These are phyloP conservation scores for Hydrangea macrophylla DNA, from an alignment of 148 eudicot genomes.

Conservation along the genomic window DNA sequence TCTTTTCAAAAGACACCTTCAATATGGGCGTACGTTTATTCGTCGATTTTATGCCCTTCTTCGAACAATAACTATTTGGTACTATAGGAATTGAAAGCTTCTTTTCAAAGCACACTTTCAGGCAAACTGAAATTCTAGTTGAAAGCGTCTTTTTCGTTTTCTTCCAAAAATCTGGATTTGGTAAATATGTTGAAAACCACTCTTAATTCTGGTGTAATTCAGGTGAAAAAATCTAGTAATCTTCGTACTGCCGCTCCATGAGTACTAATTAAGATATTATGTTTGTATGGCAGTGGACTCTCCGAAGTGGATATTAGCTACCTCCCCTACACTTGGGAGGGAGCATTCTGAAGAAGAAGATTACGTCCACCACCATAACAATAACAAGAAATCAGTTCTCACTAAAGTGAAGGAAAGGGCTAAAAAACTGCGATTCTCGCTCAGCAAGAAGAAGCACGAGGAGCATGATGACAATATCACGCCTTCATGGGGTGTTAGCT, in stretches of 20 bases:
- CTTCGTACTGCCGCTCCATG: no score
- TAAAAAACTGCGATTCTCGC: constrained; percentile 6
- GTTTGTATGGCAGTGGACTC: constrained; percentile 34
- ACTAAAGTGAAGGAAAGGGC: constrained; percentile 2
- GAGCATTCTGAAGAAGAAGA: constrained; percentile 52
- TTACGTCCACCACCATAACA: constrained; percentile 26
- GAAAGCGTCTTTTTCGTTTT: no score
- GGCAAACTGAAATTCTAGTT: no score
- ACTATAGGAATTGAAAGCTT: no score
- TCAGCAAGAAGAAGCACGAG: constrained; percentile 19
- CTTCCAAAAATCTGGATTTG: no score
- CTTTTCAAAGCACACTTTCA: no score
- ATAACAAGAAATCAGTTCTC: constrained; percentile 34
- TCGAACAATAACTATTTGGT: no score
- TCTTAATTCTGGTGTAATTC: not conserved
- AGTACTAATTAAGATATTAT: no score
- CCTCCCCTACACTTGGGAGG: constrained; percentile 28
- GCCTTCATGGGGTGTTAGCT: constrained; percentile 20
- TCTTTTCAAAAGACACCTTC: no score
- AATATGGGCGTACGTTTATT: no score
- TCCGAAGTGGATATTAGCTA: constrained; percentile 26
- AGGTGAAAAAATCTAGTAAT: no score
- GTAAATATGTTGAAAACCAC: not conserved
- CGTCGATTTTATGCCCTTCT: no score
- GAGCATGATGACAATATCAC: constrained; percentile 7